Conservation (phyloP, 352 stramenopile genomes). For the Stramenopiles sp. region DNA sequence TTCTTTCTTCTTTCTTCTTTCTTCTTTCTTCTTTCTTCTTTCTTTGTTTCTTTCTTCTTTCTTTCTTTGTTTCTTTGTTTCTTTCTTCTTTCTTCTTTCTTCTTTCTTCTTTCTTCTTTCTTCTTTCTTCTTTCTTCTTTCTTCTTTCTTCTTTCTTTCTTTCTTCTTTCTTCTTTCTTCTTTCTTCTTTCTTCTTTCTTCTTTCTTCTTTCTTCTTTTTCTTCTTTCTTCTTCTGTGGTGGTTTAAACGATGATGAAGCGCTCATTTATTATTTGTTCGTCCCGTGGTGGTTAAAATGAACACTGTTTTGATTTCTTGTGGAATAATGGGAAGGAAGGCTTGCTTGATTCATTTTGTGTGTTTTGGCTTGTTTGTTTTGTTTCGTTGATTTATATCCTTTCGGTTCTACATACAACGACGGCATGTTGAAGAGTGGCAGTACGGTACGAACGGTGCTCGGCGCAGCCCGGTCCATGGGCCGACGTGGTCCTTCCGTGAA, state of each 20-base stretch:
- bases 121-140: too few relatives aligned
- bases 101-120: too few relatives aligned
- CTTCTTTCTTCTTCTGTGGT: too few relatives aligned
- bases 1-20: too few relatives aligned
- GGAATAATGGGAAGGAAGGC: background rate
- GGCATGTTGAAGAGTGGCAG: constrained; percentile 40
- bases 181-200: constrained; percentile 8
- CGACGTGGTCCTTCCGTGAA: constrained; percentile 34
- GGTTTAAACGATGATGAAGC: too few relatives aligned
- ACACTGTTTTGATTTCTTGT: constrained; percentile 3
- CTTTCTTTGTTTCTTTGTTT: too few relatives aligned
- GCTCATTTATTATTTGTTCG: constrained; percentile 28
- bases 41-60: too few relatives aligned
- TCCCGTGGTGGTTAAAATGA: constrained; percentile 3
- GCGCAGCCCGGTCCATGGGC: constrained; percentile 20
- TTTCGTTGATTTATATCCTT: constrained; percentile 29
- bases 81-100: too few relatives aligned
- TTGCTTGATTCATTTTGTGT: background rate
- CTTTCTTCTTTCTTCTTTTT: constrained; percentile 14
- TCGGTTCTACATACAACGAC: constrained; percentile 43
- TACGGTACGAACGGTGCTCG: constrained; percentile 34
- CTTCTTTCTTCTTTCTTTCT: too few relatives aligned
- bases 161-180: background rate
- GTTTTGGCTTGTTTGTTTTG: background rate
- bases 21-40: too few relatives aligned